Evolutionary conservation across 495 filamentous ascomycete genomes (phyloP), one percentile per base, ranked within the genome.

Genomic region (Cairneyella variabilis): DNA sequence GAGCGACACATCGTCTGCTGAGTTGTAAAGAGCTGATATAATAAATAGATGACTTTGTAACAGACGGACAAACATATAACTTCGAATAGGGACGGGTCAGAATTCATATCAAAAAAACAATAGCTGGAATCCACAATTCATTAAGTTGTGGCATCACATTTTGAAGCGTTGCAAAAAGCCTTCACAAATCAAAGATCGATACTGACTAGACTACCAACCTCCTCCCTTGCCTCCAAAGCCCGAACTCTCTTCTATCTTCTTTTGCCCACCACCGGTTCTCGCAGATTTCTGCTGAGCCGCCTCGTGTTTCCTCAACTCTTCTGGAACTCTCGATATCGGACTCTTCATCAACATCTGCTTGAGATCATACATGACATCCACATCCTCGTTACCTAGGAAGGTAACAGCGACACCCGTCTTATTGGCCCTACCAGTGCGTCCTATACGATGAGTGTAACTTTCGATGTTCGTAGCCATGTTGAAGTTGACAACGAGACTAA

Each of bases 381-480:
- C 59, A 76, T 98, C 93, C 70, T 98, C 93, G 61, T 83, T 89
- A 40, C 93, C 91, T 69, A 97, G 69, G 77, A 98, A 98, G 0
- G 93, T 97, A 49, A 99, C 93, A 20, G 93, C 88, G 52, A 96
- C 85, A 86, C 93, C 93, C 60, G 84, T 95, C 80, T 97, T 97
- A 27, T 95, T 95, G 23, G 95, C 93, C 85, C 93, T 83, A 78
- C 93, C 93, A 9, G 93, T 99, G 74, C 93, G 85, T 69, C 93
- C 93, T 61, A 99, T 91, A 78, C 93, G 85, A 78, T 99, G 93
- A 11, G 92, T 97, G 66, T 99, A 99, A 60, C 83, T 86, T 70
- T 99, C 93, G 61, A 99, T 99, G 56, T 77, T 88, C 18, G 72
- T 83, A 8, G 95, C 88, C 95, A 99, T 97, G 76, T 97, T 97